phyloP scores from a whole-genome alignment of 306 rosid genomes.

The Senna siamea region DNA sequence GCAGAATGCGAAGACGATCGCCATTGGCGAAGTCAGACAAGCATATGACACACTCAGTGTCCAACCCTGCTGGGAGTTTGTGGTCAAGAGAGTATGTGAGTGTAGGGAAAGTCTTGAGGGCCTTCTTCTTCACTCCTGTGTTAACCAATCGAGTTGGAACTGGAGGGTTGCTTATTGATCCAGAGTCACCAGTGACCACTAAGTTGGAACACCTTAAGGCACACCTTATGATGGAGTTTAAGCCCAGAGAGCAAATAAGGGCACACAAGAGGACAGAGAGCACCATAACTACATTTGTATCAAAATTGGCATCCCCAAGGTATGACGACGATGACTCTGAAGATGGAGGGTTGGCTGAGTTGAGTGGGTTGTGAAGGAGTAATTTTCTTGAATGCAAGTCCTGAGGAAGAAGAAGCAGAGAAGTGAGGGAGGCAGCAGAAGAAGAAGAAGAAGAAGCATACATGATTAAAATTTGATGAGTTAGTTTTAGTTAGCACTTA shows the following conservation, averaged over 20 bases:
- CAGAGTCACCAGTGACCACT: conserved; percentile 30
- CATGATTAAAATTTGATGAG: conserved; percentile 43
- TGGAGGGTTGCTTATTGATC: conserved; percentile 24
- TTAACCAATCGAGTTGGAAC: conserved; percentile 40
- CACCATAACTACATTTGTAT: conserved; percentile 93
- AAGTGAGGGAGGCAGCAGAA: too few species aligned
- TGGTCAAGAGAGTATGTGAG: conserved; percentile 63
- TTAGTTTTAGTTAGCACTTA: not conserved
- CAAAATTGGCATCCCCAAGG: conserved; percentile 62
- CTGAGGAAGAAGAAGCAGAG: conserved; percentile 40
- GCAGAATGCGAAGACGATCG: conserved; percentile 72
- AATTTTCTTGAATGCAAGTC: conserved; percentile 67
- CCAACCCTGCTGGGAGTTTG: conserved; percentile 54
- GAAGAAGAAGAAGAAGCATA: conserved; percentile 46
- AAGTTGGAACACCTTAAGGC: conserved; percentile 74
- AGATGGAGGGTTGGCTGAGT: conserved; percentile 50
- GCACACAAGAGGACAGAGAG: conserved; percentile 93
- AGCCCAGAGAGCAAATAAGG: conserved; percentile 79
- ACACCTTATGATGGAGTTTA: conserved; percentile 87
- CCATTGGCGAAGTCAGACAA: conserved; percentile 66
- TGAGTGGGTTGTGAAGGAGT: conserved; percentile 52
- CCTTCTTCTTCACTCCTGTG: conserved; percentile 78
- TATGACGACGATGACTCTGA: conserved; percentile 11
- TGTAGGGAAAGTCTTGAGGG: conserved; percentile 69
- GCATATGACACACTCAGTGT: conserved; percentile 81